phyloP scores from a whole-genome alignment of 169 alveolate genomes.

The Theileria orientalis region DNA sequence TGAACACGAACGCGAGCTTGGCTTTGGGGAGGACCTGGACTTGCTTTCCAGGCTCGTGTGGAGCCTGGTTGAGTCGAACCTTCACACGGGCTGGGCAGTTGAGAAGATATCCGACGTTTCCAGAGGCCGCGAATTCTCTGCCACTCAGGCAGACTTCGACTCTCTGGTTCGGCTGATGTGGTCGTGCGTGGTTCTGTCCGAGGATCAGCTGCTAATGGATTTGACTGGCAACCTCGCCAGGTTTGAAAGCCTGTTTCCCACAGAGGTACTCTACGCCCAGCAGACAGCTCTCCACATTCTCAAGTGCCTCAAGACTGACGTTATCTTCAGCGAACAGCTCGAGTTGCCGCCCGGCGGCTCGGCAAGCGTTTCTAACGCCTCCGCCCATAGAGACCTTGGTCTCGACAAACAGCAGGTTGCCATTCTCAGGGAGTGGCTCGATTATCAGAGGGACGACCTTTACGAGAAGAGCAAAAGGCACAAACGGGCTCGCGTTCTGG shows the following conservation, averaged over 20 bases:
- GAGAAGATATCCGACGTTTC: background rate
- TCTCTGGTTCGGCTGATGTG: constrained; percentile 39
- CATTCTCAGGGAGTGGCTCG: constrained; percentile 53
- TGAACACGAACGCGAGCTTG: background rate
- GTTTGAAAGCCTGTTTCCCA: constrained; percentile 26
- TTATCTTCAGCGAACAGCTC: background rate
- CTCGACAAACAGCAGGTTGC: background rate
- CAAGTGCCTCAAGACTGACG: constrained; percentile 9
- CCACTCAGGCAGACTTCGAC: constrained; percentile 3
- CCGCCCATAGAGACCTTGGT: no score
- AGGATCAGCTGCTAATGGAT: constrained; percentile 35
- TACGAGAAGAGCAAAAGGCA: constrained; percentile 17
- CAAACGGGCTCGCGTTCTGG: constrained; percentile 31
- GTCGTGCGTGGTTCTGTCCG: constrained; percentile 55
- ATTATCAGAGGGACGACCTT: constrained; percentile 61
- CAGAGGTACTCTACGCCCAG: constrained; percentile 57
- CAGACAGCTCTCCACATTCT: constrained; percentile 54
- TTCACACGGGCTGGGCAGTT: constrained; percentile 38
- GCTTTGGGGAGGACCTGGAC: constrained; percentile 2
- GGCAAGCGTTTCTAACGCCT: no score
- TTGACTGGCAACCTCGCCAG: constrained; percentile 1
- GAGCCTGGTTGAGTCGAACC: constrained; percentile 36
- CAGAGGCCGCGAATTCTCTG: background rate
- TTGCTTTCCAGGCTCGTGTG: constrained; percentile 32
- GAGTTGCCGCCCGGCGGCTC: background rate